A percentile compares a stretch with the other conserved stretches of the same genome.
These are phyloP conservation scores for Pichia phayaonensis DNA, from an alignment of 805 yeast genomes.

Conservation along the genomic window DNA sequence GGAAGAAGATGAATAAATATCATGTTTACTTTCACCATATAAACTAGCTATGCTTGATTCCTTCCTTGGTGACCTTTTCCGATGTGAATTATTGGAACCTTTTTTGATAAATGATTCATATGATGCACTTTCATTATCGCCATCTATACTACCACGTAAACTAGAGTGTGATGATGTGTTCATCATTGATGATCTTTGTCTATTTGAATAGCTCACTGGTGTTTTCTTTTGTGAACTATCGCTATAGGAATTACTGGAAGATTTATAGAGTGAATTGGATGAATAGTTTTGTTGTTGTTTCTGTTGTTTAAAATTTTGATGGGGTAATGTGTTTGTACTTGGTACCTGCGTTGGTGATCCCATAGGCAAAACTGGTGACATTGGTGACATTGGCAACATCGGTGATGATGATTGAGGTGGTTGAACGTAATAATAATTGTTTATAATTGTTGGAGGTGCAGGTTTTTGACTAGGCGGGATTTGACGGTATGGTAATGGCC, in stretches of 20 bases:
- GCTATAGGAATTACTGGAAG: neutral
- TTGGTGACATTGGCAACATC: neutral
- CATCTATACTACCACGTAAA: neutral
- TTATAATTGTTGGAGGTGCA: conserved; percentile 15
- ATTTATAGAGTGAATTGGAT: neutral
- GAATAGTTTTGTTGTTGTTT: neutral
- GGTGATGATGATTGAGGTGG: neutral
- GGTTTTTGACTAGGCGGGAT: neutral
- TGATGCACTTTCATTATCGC: neutral
- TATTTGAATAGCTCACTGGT: neutral
- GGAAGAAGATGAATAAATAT: conserved; percentile 18
- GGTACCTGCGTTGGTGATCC: neutral
- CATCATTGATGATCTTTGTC: neutral
- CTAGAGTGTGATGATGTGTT: neutral
- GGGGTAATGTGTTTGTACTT: neutral
- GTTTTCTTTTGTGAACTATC: neutral
- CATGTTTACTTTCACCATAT: neutral
- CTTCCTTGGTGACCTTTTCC: neutral
- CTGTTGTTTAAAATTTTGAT: conserved; percentile 5
- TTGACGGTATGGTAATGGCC: conserved; percentile 1
- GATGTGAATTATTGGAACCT: neutral
- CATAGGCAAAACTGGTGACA: neutral
- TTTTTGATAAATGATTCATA: conserved; percentile 2
- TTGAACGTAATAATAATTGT: conserved; percentile 18
- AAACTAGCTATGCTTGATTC: neutral